These are phyloP conservation scores for Aspergillus taichungensis DNA, from an alignment of 495 filamentous ascomycete genomes.

Conservation along the genomic window DNA sequence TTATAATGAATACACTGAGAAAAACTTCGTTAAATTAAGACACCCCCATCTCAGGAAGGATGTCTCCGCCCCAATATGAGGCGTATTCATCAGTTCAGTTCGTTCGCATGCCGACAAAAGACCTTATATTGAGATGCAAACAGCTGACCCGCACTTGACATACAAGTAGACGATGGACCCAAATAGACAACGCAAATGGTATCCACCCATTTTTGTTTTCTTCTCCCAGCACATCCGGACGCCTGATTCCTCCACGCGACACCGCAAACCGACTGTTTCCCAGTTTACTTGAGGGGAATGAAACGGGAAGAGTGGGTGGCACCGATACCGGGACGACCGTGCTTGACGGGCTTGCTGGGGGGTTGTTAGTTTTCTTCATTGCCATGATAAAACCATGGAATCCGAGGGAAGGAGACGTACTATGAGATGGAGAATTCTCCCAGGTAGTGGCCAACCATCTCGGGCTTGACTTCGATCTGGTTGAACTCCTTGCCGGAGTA, in stretches of 20 bases:
- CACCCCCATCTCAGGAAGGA: not conserved
- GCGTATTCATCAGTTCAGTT: conserved; percentile 10
- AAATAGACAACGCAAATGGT: conserved; percentile 20
- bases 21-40: too few species aligned
- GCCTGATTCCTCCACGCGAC: conserved; percentile 32
- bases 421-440: conserved; percentile 99
- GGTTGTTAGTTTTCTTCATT: conserved; percentile 25
- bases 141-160: conserved; percentile 40
- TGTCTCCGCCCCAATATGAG: not conserved
- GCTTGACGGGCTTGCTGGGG: conserved; percentile 96
- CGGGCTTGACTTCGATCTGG: conserved; percentile 98
- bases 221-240: conserved; percentile 27
- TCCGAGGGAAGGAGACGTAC: conserved; percentile 54
- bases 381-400: not conserved
- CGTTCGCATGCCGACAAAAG: conserved; percentile 38
- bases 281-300: conserved; percentile 93
- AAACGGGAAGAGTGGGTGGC: conserved; percentile 99
- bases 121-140: conserved; percentile 42
- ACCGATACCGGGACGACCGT: conserved; percentile 99
- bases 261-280: conserved; percentile 36
- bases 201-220: conserved; percentile 30
- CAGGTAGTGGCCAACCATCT: conserved; percentile 99
- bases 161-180: conserved; percentile 35
- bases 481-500: conserved; percentile 99
- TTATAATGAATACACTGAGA: too few species aligned